Conservation (phyloP, 2,329 filamentous ascomycete genomes). For the Zasmidium citrigriseum region DNA sequence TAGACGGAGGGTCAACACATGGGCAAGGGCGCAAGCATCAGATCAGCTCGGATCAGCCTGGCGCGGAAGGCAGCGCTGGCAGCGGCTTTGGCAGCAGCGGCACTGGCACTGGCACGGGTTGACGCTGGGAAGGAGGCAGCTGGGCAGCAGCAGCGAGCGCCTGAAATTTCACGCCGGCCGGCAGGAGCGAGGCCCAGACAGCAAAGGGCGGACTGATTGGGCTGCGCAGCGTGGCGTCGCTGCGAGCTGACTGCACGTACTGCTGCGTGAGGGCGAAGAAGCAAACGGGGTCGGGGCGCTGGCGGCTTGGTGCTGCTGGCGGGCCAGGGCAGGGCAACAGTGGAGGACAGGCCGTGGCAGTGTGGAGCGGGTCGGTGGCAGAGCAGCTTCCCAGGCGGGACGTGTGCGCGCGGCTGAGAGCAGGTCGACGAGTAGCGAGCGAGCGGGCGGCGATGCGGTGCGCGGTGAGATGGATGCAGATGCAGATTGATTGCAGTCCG, state of each 20-base stretch:
- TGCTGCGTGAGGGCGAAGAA: too few species aligned
- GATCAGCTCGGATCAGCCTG: not conserved
- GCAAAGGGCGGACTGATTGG: not conserved
- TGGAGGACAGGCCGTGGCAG: not conserved
- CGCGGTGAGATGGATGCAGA: not conserved
- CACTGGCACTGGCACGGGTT: conserved; percentile 6
- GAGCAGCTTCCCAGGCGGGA: not conserved
- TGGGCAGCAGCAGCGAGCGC: not conserved
- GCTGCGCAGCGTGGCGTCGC: not conserved
- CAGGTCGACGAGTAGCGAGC: not conserved
- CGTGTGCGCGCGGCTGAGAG: not conserved
- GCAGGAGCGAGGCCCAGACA: not conserved
- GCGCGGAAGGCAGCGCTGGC: conserved; percentile 4
- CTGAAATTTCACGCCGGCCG: not conserved
- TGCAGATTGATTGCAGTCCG: not conserved
- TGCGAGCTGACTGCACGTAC: conserved; percentile 3
- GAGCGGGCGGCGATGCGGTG: not conserved
- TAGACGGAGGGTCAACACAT: conserved; percentile 11
- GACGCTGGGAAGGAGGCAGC: not conserved
- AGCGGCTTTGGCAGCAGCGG: conserved; percentile 10
- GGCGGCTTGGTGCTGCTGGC: too few species aligned
- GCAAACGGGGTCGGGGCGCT: too few species aligned
- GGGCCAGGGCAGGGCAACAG: too few species aligned
- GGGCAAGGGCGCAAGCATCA: conserved; percentile 10
- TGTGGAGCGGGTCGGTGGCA: not conserved